These are phyloP conservation scores for Magnusiomyces tetraspermus DNA, from an alignment of 1,139 yeast genomes.

Conservation along the genomic window DNA sequence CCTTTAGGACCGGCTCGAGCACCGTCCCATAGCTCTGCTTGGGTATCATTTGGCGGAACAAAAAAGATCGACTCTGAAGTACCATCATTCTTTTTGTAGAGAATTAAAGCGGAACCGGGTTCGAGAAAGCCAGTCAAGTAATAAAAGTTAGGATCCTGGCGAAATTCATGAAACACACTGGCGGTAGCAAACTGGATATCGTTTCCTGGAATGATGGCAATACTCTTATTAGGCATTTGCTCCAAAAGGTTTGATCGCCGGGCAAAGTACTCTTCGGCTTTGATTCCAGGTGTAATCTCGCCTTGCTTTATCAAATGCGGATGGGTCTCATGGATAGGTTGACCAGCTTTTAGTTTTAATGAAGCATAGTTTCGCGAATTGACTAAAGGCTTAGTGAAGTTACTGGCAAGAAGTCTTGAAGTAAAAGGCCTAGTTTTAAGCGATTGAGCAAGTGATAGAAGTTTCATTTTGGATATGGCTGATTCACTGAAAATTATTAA, in stretches of 20 bases:
- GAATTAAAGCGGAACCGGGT: slow-evolving; percentile 69
- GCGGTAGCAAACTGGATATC: slow-evolving; percentile 73
- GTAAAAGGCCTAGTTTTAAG: not conserved
- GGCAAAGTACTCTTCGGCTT: slow-evolving; percentile 69
- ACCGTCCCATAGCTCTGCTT: slow-evolving; percentile 91
- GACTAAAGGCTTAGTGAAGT: not conserved
- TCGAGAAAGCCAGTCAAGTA: slow-evolving; percentile 91
- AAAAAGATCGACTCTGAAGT: slow-evolving; percentile 47
- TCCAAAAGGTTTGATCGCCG: slow-evolving; percentile 54
- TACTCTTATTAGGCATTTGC: slow-evolving; percentile 51
- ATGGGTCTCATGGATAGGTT: slow-evolving; percentile 77
- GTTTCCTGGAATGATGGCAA: slow-evolving; percentile 69
- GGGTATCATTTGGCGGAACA: slow-evolving; percentile 74
- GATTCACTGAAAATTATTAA: too few species aligned
- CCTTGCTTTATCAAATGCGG: slow-evolving; percentile 68
- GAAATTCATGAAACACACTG: slow-evolving; percentile 82
- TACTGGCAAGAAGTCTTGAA: not conserved
- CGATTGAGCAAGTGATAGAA: not conserved
- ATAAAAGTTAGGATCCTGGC: slow-evolving; percentile 80
- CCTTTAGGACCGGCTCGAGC: slow-evolving; percentile 79
- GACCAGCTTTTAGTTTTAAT: slow-evolving; percentile 46
- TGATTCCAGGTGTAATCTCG: slow-evolving; percentile 78
- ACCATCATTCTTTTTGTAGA: slow-evolving; percentile 48
- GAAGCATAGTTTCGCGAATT: not conserved
- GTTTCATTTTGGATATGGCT: too few species aligned